Evolutionary conservation across 441 rosid species (phyloP).

Genomic region (Pelargonium cotyledonis): DNA sequence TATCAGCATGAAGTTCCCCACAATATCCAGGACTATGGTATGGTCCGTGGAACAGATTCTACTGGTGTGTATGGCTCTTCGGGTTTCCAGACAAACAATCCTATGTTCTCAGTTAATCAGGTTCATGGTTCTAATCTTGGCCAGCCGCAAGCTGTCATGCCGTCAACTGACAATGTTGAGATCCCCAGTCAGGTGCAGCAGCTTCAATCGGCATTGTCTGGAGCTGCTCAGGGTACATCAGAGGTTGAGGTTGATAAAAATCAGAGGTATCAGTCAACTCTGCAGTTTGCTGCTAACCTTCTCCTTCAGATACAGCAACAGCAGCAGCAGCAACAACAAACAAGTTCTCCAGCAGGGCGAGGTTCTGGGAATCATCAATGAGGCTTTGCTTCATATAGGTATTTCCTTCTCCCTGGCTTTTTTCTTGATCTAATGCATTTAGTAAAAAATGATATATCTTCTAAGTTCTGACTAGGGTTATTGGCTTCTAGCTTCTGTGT

Average conservation of each 20-base stretch:
- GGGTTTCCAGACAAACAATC: slow-evolving; percentile 35
- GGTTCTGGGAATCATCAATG: slow-evolving; percentile 48
- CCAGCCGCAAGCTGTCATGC: slow-evolving; percentile 45
- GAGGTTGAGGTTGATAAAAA: slow-evolving; percentile 71
- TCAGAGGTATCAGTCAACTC: slow-evolving; percentile 84
- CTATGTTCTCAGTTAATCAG: slow-evolving; percentile 39
- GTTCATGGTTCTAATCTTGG: slow-evolving; percentile 37
- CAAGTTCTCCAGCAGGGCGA: slow-evolving; percentile 41
- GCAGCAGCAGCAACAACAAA: slow-evolving; percentile 41
- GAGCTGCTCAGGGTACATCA: slow-evolving; percentile 39
- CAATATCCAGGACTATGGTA: slow-evolving; percentile 32
- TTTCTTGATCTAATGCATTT: slow-evolving; percentile 12
- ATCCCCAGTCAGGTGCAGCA: slow-evolving; percentile 44
- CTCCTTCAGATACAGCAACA: slow-evolving; percentile 82
- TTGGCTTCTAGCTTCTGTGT: not conserved
- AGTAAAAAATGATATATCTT: slow-evolving; percentile 8
- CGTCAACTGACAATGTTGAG: slow-evolving; percentile 41
- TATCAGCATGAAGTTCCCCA: slow-evolving; percentile 46
- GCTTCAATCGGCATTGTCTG: slow-evolving; percentile 43
- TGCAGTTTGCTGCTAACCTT: slow-evolving; percentile 87
- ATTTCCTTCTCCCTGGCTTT: slow-evolving; percentile 25
- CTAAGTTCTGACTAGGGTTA: not conserved
- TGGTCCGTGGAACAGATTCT: slow-evolving; percentile 41
- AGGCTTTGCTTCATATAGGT: slow-evolving; percentile 35
- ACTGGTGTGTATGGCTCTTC: slow-evolving; percentile 38